Percentiles rank a stretch among this genome's conserved stretches.
Conservation (phyloP, 2,329 filamentous ascomycete genomes). For the Diaporthe vexans region DNA sequence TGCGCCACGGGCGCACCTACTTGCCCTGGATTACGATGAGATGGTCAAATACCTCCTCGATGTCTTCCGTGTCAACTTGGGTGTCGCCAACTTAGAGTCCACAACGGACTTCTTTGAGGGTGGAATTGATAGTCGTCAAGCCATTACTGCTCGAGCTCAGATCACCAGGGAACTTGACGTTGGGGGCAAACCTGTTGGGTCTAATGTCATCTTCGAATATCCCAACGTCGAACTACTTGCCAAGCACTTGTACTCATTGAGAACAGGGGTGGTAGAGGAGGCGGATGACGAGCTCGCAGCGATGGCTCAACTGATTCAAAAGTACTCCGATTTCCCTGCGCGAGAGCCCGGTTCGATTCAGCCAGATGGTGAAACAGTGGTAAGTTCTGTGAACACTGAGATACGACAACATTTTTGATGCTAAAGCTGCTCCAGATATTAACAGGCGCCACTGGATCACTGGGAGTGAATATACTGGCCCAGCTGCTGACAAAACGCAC, state of each 20-base stretch:
- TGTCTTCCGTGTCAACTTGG: constrained; percentile 46
- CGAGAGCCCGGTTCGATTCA: constrained; percentile 43
- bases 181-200: constrained; percentile 42
- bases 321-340: constrained; percentile 53
- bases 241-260: constrained; percentile 46
- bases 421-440: constrained; percentile 54
- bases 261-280: constrained; percentile 38
- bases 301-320: constrained; percentile 53
- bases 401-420: background rate
- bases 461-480: constrained; percentile 71
- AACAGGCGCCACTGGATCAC: constrained; percentile 73
- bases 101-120: constrained; percentile 48
- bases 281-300: constrained; percentile 48
- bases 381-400: constrained; percentile 43
- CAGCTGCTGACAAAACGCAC: constrained; percentile 70
- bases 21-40: constrained; percentile 15
- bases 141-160: constrained; percentile 45
- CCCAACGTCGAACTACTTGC: constrained; percentile 46
- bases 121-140: constrained; percentile 49
- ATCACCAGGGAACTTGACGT: constrained; percentile 48
- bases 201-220: constrained; percentile 51
- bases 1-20: constrained; percentile 21
- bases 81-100: constrained; percentile 28
- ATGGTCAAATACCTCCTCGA: constrained; percentile 42
- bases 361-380: constrained; percentile 51